A percentile compares a stretch with the other conserved stretches of the same genome.
phyloP scores from a whole-genome alignment of 192 early-diverging fungal genomes.

The Mortierella alpina region DNA sequence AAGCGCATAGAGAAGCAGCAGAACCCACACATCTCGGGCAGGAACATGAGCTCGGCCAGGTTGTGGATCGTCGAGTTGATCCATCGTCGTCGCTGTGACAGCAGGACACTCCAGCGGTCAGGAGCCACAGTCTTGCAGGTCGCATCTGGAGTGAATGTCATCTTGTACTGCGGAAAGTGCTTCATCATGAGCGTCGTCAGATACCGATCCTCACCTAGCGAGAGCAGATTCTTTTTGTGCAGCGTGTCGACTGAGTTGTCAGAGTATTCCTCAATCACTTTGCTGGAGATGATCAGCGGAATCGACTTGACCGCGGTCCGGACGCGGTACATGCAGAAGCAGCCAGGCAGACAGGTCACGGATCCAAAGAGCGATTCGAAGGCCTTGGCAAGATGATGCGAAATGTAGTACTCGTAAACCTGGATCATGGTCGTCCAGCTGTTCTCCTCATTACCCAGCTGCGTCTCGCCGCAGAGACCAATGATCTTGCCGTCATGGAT shows the following conservation, averaged over 20 bases:
- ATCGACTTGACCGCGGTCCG: conserved; percentile 71
- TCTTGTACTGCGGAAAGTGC: conserved; percentile 95
- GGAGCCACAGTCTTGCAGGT: conserved; percentile 92
- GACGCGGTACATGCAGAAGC: conserved; percentile 90
- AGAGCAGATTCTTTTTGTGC: conserved; percentile 97
- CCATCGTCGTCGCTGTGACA: conserved; percentile 98
- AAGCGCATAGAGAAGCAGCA: conserved; percentile 99
- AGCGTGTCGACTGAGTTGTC: conserved; percentile 94
- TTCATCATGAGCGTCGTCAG: conserved; percentile 97
- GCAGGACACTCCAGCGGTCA: conserved; percentile 86
- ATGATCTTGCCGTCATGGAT: conserved; percentile 83
- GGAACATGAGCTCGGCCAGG: conserved; percentile 85
- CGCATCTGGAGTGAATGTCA: conserved; percentile 93
- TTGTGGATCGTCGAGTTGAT: conserved; percentile 99
- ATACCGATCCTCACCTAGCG: conserved; percentile 97
- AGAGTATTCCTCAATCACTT: conserved; percentile 87
- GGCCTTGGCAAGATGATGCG: conserved; percentile 92
- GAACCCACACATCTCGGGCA: conserved; percentile 93
- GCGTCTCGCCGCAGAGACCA: conserved; percentile 95
- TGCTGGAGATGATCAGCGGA: conserved; percentile 85
- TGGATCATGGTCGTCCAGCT: conserved; percentile 98
- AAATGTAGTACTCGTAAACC: conserved; percentile 93
- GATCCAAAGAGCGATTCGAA: conserved; percentile 86
- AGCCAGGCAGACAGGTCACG: conserved; percentile 86
- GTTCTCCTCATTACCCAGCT: conserved; percentile 88